These are phyloP conservation scores for Beauveria sp. DNA, from an alignment of 2,329 filamentous ascomycete species.

Conservation along the genomic window DNA sequence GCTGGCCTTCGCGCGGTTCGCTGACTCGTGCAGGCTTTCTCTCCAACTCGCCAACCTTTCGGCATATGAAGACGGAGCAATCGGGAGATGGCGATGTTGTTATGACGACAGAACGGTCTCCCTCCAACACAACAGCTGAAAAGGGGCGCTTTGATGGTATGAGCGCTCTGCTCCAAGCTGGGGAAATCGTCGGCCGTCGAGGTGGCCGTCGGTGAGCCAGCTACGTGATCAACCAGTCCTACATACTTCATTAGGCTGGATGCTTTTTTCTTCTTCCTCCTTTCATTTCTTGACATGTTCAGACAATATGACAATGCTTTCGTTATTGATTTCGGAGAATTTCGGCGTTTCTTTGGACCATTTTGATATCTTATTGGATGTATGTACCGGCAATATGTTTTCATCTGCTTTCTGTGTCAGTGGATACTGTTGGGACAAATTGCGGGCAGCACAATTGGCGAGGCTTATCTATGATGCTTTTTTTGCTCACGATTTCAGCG, in stretches of 20 bases:
- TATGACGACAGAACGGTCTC: conserved; percentile 21
- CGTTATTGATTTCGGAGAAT: not conserved
- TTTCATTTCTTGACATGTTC: not conserved
- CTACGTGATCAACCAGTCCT: not conserved
- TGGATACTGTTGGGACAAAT: not conserved
- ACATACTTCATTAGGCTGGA: not conserved
- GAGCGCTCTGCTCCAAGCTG: conserved; percentile 49
- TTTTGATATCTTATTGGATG: not conserved
- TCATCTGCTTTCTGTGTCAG: not conserved
- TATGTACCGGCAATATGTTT: not conserved
- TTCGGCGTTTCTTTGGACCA: not conserved
- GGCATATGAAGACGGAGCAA: conserved; percentile 24
- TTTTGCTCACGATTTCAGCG: not conserved
- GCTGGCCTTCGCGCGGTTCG: conserved; percentile 14
- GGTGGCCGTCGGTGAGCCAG: conserved; percentile 13
- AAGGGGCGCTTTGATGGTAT: conserved; percentile 44
- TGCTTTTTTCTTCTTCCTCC: not conserved
- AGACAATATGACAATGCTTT: not conserved
- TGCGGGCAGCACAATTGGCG: not conserved
- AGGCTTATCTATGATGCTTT: not conserved
- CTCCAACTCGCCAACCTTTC: conserved; percentile 24
- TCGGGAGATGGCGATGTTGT: conserved; percentile 23
- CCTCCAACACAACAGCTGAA: conserved; percentile 21
- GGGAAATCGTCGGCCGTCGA: conserved; percentile 49
- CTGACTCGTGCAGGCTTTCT: conserved; percentile 27